A percentile compares a stretch with the other conserved stretches of the same genome.
phyloP scores from a whole-genome alignment of 257 asterid species.

The Primulina eburnea region DNA sequence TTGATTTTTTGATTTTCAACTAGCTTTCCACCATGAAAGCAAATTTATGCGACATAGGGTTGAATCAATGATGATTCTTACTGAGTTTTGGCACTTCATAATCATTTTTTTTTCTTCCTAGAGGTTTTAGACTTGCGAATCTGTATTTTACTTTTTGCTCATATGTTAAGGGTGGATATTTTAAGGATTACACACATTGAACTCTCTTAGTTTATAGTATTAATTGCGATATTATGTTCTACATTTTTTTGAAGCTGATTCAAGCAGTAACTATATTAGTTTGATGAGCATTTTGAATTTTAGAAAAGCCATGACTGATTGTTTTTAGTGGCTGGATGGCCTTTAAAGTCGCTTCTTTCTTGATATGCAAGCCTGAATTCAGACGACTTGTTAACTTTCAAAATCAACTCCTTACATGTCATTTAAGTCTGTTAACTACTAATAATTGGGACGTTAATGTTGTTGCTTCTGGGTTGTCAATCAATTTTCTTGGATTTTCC shows the following conservation, averaged over 20 bases:
- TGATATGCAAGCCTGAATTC: background rate
- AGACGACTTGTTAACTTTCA: background rate
- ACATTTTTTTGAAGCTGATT: background rate
- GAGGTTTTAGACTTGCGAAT: conserved; percentile 7
- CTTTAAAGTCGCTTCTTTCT: background rate
- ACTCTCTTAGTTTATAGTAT: background rate
- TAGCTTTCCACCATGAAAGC: background rate
- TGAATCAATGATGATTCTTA: background rate
- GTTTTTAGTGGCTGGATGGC: background rate
- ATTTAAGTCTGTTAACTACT: background rate
- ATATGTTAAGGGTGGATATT: background rate
- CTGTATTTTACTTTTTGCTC: conserved; percentile 4
- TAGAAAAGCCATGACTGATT: background rate
- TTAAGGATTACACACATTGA: background rate
- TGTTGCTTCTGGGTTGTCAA: background rate
- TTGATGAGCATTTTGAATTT: background rate
- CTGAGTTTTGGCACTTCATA: background rate
- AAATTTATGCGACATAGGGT: background rate
- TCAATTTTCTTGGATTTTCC: background rate
- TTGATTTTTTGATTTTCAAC: background rate
- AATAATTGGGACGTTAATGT: conserved; percentile 3
- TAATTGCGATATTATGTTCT: background rate
- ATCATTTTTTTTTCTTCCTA: conserved; percentile 14
- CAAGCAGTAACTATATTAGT: background rate
- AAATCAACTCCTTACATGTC: conserved; percentile 6